phyloP scores from a whole-genome alignment of 129 eudicot species.

The Pseudognaphalium luteoalbum region DNA sequence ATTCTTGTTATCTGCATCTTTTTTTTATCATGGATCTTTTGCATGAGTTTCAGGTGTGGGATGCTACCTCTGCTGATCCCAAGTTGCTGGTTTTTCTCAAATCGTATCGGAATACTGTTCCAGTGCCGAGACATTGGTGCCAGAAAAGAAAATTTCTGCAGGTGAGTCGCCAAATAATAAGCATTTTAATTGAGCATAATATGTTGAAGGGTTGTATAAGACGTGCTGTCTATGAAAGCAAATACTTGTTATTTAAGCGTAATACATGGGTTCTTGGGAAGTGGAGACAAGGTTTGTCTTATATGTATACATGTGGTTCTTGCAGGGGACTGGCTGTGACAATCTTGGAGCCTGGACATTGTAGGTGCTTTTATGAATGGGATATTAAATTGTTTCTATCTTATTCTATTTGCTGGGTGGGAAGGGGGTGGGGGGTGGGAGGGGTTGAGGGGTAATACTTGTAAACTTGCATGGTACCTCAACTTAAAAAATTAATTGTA shows the following conservation, averaged over 20 bases:
- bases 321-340: constrained; percentile 97
- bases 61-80: constrained; percentile 96
- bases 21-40: not conserved
- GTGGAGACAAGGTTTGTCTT: constrained; percentile 84
- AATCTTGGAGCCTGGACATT: constrained; percentile 77
- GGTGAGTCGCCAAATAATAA: constrained; percentile 48
- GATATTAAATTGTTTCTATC: constrained; percentile 45
- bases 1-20: not conserved
- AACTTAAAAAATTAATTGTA: not conserved
- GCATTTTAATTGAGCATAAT: not conserved
- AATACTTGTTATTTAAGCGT: constrained; percentile 12
- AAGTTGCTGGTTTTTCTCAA: constrained; percentile 85
- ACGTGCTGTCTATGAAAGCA: constrained; percentile 11
- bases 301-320: constrained; percentile 94
- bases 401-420: constrained; percentile 18
- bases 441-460: constrained; percentile 51
- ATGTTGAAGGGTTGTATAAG: constrained; percentile 8
- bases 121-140: constrained; percentile 99
- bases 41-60: constrained; percentile 80
- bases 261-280: constrained; percentile 34
- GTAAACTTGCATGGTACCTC: constrained; percentile 20
- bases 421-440: too few relatives aligned
- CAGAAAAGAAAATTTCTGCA: constrained; percentile 93
- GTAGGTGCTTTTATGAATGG: constrained; percentile 79
- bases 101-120: constrained; percentile 91